Base-by-base conservation (phyloP, 2,329 filamentous ascomycete genomes). In the Trichoderma citrinoviride region DNA sequence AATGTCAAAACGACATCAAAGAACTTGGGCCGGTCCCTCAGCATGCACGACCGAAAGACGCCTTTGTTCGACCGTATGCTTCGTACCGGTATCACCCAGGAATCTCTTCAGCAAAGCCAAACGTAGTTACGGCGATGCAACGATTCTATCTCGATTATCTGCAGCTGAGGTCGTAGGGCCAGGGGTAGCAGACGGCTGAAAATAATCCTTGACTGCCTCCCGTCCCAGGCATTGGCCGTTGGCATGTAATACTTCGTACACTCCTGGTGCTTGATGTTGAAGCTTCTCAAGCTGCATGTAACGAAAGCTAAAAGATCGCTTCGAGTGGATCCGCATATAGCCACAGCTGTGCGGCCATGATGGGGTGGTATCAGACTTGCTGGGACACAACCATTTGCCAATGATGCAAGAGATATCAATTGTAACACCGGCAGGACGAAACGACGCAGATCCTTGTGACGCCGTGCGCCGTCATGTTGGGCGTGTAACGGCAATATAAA, bases 131-230 rank as follows among this genome's bases (percentile, higher is more conserved):
- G 46, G 40, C 50, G 55, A 65, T 65, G 55, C 27, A 65, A 40
- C 47, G 40, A 44, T 56, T 65, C n/a, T 50, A 65, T 65, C 63
- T 65, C 63, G 63, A 49, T 49, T 65, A 65, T 65, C 55, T 61
- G 56, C 56, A 65, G 63, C 55, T 61, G 54, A 65, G 37, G 23
- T 57, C 37, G 33, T 47, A 54, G 49, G 58, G 49, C 49, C 58
- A 54, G 49, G 58, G 58, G 58, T 21, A 33, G 49, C 41, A 53
- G 49, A 53, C 58, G 49, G 58, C 58, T 62, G 58, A 62, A 33
- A 44, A 46, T 17, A 25, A 43, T 2, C 58, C 49, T 43, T 29
- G 43, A 47, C 43, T 37, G 23, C 3, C 46, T 27, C n/a, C 41
- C 14, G 12, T 41, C 29, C n/a, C 10, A 19, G 27, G 15, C 43